Evolutionary conservation across 2,329 filamentous ascomycete species (phyloP), one percentile per base, ranked within the genome.

Genomic region (Penicillium griseofulvum): DNA sequence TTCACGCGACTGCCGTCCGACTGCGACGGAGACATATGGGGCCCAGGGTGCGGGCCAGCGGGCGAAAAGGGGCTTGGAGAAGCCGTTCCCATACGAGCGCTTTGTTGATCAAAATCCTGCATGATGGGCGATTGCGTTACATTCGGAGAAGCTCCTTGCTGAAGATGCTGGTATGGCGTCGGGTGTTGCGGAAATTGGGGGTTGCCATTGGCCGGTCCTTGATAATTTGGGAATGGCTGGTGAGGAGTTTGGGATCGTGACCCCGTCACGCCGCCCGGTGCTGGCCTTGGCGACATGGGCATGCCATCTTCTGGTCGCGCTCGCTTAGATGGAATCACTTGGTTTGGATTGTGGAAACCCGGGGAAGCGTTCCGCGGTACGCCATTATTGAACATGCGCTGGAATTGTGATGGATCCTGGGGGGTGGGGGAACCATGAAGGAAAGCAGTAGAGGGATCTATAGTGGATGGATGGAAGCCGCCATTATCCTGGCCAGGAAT

Each of bases 191-290:
- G 65, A 49, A 85, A 82, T 61, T 83, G 83, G 69, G 83, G 84
- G 67, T 81, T 83, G 46, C 80, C 80, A 72, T 87, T 86, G 59
- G 79, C 77, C 66, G 83, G 83, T 57, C 81, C 82, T 69, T 87
- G 89, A 72, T 87, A 93, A 62, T 85, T 85, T 28, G 87, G 80
- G 66, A 87, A 92, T 49, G 83, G 82, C 70, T 93, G 90, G 67
- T 91, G 89, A 33, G 93, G 93, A 29, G 93, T 97, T 71, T 96
- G 92, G 65, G 93, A 93, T 74, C 93, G 90, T 75, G 93, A 95
- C 24, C 85, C 86, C 46, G 90, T 88, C 29, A 91, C 76, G 76
- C 89, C 89, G 61, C 84, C 85, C 5, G 87, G 83, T 53, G 87
- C 86, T 69, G 87, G 89, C 68, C 87, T 83, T 50, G 93, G 91